phyloP scores from a whole-genome alignment of 441 rosid species.

The Kokia cookei region DNA sequence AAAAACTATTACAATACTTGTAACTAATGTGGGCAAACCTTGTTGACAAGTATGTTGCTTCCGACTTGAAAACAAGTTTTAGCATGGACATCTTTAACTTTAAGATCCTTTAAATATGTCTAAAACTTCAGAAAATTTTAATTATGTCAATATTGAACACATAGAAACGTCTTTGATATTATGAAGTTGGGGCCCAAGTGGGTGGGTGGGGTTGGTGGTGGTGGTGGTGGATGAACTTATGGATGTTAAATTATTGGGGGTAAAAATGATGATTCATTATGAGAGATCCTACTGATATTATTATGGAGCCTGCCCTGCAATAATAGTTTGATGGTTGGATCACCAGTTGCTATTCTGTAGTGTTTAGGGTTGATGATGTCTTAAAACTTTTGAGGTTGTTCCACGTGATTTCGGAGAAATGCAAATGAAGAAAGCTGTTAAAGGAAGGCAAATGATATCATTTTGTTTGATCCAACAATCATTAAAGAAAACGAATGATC shows the following conservation, averaged over 20 bases:
- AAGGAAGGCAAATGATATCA: background rate
- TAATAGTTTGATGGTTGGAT: constrained; percentile 1
- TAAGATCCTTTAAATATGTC: background rate
- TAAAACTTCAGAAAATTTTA: no score
- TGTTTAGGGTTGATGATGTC: background rate
- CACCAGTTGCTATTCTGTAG: constrained; percentile 1
- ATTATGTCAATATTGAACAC: no score
- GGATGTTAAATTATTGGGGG: background rate
- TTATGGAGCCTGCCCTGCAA: background rate
- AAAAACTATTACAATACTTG: background rate
- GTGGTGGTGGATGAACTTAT: background rate
- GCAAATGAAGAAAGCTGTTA: background rate
- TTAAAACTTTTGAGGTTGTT: background rate
- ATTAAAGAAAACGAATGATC: background rate
- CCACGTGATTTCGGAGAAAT: background rate
- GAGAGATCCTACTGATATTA: constrained; percentile 3
- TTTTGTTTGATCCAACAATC: background rate
- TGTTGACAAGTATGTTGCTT: no score
- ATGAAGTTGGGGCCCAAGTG: background rate
- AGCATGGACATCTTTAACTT: background rate
- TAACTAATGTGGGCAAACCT: no score
- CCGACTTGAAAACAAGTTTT: background rate
- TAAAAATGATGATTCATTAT: background rate
- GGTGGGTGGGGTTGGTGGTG: background rate
- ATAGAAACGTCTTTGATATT: background rate